A percentile compares a stretch with the other conserved stretches of the same genome.
phyloP scores from a whole-genome alignment of 805 yeast species.

The Geotrichum ghanense region DNA sequence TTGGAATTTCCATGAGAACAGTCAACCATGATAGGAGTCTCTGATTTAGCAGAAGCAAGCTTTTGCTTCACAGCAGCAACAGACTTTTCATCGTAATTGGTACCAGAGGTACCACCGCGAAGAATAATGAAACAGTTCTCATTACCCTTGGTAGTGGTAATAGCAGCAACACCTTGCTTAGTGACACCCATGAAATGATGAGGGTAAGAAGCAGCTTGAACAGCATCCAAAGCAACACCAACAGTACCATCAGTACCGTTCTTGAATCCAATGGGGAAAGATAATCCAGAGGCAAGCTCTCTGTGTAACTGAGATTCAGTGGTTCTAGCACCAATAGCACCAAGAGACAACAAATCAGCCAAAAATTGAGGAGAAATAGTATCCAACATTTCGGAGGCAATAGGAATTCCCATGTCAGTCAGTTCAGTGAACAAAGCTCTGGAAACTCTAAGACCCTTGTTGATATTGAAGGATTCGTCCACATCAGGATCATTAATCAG shows the following conservation, averaged over 20 bases:
- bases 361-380: slow-evolving; percentile 95
- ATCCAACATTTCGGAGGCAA: slow-evolving; percentile 96
- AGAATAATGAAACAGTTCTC: slow-evolving; percentile 86
- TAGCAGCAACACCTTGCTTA: slow-evolving; percentile 93
- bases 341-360: slow-evolving; percentile 81
- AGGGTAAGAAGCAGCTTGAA: slow-evolving; percentile 78
- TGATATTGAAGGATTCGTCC: slow-evolving; percentile 84
- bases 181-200: slow-evolving; percentile 98
- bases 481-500: slow-evolving; percentile 94
- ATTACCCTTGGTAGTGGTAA: slow-evolving; percentile 92
- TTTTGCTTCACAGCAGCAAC: slow-evolving; percentile 63
- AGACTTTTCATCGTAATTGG: slow-evolving; percentile 80
- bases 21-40: slow-evolving; percentile 73
- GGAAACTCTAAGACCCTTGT: slow-evolving; percentile 82
- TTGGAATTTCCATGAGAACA: slow-evolving; percentile 96
- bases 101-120: slow-evolving; percentile 91
- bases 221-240: slow-evolving; percentile 89
- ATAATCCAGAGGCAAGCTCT: slow-evolving; percentile 92
- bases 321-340: slow-evolving; percentile 98
- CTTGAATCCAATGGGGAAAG: slow-evolving; percentile 98
- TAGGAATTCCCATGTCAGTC: slow-evolving; percentile 73
- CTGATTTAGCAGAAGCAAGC: slow-evolving; percentile 28
- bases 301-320: slow-evolving; percentile 97
- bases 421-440: slow-evolving; percentile 76
- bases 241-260: slow-evolving; percentile 96